Base-by-base conservation (phyloP, 164 flowering plant species). In the Annona cherimola region DNA sequence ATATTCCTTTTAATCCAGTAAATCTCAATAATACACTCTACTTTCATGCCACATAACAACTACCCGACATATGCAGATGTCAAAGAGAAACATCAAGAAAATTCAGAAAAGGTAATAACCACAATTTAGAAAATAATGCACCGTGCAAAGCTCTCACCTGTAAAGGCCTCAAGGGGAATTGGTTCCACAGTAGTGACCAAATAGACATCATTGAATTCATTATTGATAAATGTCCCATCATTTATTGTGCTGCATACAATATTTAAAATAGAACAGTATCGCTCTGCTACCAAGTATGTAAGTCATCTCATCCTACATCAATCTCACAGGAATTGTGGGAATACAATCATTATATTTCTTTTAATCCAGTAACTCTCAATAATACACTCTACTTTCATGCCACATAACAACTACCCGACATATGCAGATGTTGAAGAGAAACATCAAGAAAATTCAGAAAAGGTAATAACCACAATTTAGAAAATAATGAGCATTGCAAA, bases 81-180 rank as follows among this genome's bases (percentile, higher is more conserved):
- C 57, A 50, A 50, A 9, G 11, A 50, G 57, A 50, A 50, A 11
- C 57, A 50, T 50, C 57, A 5, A 50, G 14, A 16, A 50, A 50
- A 9, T 9, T 50, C 14, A 16, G 14, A 50, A 50, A 26, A 50
- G 14, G 14, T 16, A 5, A 3, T 16, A 50, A 16, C 14, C 14
- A 16, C 57, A 9, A 50, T 50, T 50, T 50, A 50, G 57, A 50
- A 20, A 26, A 43, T 5, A 8, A 26, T 62, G 54, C 61, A 42
- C 66, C 66, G 46, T 45, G 26, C 71, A 43, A 74, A 12, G 26
- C 50, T 62, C 81, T 84, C 57, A 94, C 99, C 96, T 94, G 91
- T 87, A 81, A 92, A 94, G 63, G 97, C 96, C 76, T 89, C 95
- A 69, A 87, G 75, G 63, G 99, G 99, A 76, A 94, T 94, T 67